Evolutionary conservation across 2,329 filamentous ascomycete genomes (phyloP).

Genomic region (Stagonosporopsis rhizophila): DNA sequence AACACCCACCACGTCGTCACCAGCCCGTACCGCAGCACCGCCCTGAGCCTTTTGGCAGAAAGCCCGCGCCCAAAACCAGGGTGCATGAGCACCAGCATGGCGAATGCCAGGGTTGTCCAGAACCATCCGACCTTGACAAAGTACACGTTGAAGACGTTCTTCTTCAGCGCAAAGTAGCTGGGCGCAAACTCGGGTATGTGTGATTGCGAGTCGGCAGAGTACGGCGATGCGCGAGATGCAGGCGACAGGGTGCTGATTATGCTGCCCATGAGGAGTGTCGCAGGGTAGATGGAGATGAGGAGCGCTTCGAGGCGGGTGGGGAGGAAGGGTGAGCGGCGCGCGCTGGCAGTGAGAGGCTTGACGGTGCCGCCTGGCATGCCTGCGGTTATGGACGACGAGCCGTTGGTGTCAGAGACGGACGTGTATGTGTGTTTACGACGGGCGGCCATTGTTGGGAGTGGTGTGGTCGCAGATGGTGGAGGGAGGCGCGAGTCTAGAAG

Average conservation of each 20-base stretch:
- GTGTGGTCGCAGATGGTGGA: neutral
- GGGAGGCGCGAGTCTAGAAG: neutral
- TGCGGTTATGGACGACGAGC: conserved; percentile 28
- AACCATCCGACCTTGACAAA: conserved; percentile 97
- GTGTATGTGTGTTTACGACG: conserved; percentile 40
- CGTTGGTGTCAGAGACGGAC: conserved; percentile 16
- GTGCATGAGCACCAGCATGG: conserved; percentile 73
- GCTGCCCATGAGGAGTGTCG: conserved; percentile 79
- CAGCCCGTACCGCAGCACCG: conserved; percentile 70
- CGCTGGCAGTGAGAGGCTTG: conserved; percentile 31
- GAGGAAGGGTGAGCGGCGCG: conserved; percentile 64
- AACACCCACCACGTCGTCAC: conserved; percentile 82
- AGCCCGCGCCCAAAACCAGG: conserved; percentile 60
- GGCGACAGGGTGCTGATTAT: conserved; percentile 82
- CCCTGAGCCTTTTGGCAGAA: conserved; percentile 60
- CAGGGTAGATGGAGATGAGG: conserved; percentile 75
- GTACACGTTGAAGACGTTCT: conserved; percentile 87
- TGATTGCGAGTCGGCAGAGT: conserved; percentile 68
- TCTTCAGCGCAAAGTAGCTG: conserved; percentile 92
- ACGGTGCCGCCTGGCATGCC: conserved; percentile 36
- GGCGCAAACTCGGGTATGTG: conserved; percentile 67
- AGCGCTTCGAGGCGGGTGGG: conserved; percentile 73
- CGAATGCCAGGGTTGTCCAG: conserved; percentile 82
- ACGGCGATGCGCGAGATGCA: conserved; percentile 66
- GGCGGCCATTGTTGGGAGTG: conserved; percentile 35